phyloP scores from a whole-genome alignment of 2,329 filamentous ascomycete genomes.

The Fusarium sp. region DNA sequence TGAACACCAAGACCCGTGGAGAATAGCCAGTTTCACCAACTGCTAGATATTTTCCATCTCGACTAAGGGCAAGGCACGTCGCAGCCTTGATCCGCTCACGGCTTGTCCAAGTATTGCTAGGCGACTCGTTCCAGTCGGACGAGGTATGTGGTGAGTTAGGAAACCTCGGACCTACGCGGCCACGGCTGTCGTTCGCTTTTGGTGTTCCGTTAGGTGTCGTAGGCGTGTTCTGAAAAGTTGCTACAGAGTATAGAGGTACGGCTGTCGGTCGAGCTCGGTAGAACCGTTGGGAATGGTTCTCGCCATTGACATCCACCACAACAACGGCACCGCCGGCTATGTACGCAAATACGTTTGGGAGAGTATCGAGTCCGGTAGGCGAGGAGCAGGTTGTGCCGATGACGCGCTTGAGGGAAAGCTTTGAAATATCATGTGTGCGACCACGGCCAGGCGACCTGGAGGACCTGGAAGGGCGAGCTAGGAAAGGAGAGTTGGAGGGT shows the following conservation, averaged over 20 bases:
- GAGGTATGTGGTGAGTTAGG: slow-evolving; percentile 63
- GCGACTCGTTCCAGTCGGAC: slow-evolving; percentile 72
- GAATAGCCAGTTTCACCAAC: slow-evolving; percentile 97
- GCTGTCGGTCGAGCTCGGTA: slow-evolving; percentile 88
- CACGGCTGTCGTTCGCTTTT: slow-evolving; percentile 74
- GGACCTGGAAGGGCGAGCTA: slow-evolving; percentile 70
- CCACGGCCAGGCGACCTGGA: slow-evolving; percentile 73
- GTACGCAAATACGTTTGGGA: slow-evolving; percentile 85
- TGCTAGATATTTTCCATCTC: slow-evolving; percentile 87
- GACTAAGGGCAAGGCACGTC: slow-evolving; percentile 89
- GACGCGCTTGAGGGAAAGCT: slow-evolving; percentile 82
- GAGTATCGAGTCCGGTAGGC: slow-evolving; percentile 87
- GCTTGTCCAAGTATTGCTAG: slow-evolving; percentile 84
- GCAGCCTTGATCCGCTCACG: slow-evolving; percentile 94
- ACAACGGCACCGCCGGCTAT: slow-evolving; percentile 95
- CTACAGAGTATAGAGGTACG: slow-evolving; percentile 72
- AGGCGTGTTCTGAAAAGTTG: slow-evolving; percentile 65
- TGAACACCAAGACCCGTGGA: slow-evolving; percentile 91
- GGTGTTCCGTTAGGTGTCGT: slow-evolving; percentile 67
- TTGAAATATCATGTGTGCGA: slow-evolving; percentile 66
- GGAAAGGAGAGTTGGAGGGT: slow-evolving; percentile 81
- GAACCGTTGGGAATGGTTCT: slow-evolving; percentile 82
- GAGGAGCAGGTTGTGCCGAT: slow-evolving; percentile 91
- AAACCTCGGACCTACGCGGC: slow-evolving; percentile 62
- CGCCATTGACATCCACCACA: slow-evolving; percentile 81